Evolutionary conservation across 83 land plant genomes (phyloP).

Genomic region (Picea engelmannii): DNA sequence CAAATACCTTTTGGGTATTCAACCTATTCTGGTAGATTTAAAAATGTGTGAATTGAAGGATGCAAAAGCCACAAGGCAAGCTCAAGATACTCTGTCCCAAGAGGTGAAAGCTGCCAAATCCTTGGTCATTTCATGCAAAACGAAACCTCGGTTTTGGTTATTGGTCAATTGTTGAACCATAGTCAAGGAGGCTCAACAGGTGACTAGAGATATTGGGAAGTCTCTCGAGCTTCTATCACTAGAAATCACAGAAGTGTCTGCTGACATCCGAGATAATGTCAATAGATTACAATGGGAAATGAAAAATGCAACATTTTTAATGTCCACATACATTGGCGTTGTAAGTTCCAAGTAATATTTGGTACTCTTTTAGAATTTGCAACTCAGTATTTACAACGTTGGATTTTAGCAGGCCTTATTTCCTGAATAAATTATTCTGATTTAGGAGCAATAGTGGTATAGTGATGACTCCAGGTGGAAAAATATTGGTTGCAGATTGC

Average conservation of each 20-base stretch:
- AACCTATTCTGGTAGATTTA: conserved; percentile 44
- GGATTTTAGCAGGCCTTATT: too few species aligned
- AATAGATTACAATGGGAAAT: conserved; percentile 50
- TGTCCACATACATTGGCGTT: too few species aligned
- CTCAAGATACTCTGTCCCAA: conserved; percentile 31
- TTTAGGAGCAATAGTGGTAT: too few species aligned
- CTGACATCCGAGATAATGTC: conserved; percentile 50
- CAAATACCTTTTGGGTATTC: conserved; percentile 41
- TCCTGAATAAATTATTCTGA: too few species aligned
- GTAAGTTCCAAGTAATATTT: too few species aligned
- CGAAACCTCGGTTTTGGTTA: conserved; percentile 47
- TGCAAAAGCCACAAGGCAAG: conserved; percentile 44
- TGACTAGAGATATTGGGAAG: conserved; percentile 58
- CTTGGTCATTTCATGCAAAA: conserved; percentile 41
- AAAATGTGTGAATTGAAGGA: conserved; percentile 34
- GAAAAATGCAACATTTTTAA: conserved; percentile 14
- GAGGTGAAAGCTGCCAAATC: conserved; percentile 48
- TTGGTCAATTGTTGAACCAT: conserved; percentile 57
- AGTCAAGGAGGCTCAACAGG: conserved; percentile 45
- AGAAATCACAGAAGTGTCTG: conserved; percentile 56
- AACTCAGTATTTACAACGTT: too few species aligned
- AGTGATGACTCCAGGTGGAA: too few species aligned
- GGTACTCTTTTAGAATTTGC: too few species aligned
- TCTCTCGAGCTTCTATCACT: conserved; percentile 51
- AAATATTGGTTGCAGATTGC: too few species aligned